Conservation (phyloP, 1,284 basidiomycete genomes). For the Apiotrichum mycotoxinovorans region DNA sequence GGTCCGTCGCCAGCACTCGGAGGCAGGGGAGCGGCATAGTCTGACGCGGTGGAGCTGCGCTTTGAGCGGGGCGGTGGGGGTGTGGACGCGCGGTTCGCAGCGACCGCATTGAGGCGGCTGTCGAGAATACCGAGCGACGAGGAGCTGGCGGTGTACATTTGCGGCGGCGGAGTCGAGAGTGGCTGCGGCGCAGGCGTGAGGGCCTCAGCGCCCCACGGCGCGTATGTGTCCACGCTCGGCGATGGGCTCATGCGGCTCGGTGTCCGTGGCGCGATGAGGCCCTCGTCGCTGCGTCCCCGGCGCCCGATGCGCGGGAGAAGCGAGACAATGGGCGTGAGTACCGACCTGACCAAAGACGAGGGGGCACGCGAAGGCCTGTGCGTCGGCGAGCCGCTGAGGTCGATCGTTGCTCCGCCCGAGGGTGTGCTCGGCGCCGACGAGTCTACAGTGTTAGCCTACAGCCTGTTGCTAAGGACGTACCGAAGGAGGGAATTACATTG, state of each 20-base stretch:
- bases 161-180: neutral
- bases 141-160: neutral
- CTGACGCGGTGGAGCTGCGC: neutral
- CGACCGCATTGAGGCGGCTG: neutral
- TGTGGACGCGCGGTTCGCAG: neutral
- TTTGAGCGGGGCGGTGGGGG: neutral
- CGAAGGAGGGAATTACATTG: conserved; percentile 70
- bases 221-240: conserved; percentile 15
- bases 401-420: conserved; percentile 20
- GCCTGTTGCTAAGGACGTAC: conserved; percentile 54
- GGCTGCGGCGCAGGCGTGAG: neutral
- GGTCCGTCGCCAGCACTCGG: no score
- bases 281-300: conserved; percentile 49
- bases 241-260: conserved; percentile 40
- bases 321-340: conserved; percentile 53
- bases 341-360: conserved; percentile 63
- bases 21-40: neutral
- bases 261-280: conserved; percentile 61
- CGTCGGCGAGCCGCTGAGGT: conserved; percentile 26
- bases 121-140: conserved; percentile 1
- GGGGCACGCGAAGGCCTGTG: conserved; percentile 29
- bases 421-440: conserved; percentile 30
- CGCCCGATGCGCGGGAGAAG: conserved; percentile 41
- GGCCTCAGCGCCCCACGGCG: conserved; percentile 10
- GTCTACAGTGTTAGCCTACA: conserved; percentile 64